Evolutionary conservation across 1,284 basidiomycete genomes (phyloP), one percentile per base, ranked within the genome.

Genomic region (Waitea zeae): DNA sequence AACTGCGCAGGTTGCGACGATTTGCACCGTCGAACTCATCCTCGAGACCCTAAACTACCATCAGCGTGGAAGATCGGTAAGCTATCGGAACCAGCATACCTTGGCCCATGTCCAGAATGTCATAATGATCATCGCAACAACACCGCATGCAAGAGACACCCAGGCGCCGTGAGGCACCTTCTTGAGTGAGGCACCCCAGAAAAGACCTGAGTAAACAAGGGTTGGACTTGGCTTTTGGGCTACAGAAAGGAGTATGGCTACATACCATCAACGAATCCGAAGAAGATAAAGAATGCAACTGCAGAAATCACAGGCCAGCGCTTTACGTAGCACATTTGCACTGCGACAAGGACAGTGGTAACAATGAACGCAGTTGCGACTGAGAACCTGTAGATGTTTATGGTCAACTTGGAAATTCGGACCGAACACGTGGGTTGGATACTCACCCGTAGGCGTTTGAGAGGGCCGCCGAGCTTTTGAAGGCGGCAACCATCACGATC

Each of bases 301-400:
- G 57, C 59, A 12, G 73, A 24, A 6, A 64, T 32, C 20, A 57
- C 43, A 3, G 65, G 61, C 38, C 57, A 50, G n/a, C 53, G 45
- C 42, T 75, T 77, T 34, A 73, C 64, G 38, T 61, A 67, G 20
- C 49, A 53, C 41, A 73, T 73, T 34, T 71, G 70, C n/a, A 77
- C 48, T 0, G 67, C 51, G 19, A 79, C 52, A 28, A 78, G 49
- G 1, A 64, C 52, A 3, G 63, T 68, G 0, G 73, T 77, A 4
- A 65, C 57, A 35, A 77, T 58, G 64, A 77, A 69, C 28, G 75
- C 70, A 0, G 70, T 71, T 0, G 71, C 58, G 4, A 76, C 72
- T 0, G 70, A 65, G 45, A 75, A 74, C 3, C 66, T 65, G 38
- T 46, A 17, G 47, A 13, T 11, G 6, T 32, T 1, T 29, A 27